Evolutionary conservation across 2,329 filamentous ascomycete genomes (phyloP).

Genomic region (Ascosphaera apis): DNA sequence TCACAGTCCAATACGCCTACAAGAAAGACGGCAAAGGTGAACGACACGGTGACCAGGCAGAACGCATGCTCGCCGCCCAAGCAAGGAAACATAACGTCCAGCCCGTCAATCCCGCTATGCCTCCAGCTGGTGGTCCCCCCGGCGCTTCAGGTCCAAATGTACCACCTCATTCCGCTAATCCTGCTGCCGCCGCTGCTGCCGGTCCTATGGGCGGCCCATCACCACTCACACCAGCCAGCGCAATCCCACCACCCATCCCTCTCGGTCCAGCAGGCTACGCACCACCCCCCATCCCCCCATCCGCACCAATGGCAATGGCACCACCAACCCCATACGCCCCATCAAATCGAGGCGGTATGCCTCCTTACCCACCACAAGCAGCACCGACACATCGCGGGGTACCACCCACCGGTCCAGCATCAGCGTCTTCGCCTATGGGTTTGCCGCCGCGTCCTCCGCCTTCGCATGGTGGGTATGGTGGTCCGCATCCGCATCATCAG

Average conservation of each 20-base stretch:
- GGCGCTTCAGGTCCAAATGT: too few species aligned
- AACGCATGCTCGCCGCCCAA: constrained; percentile 73
- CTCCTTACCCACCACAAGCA: constrained; percentile 22
- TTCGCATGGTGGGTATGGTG: constrained; percentile 43
- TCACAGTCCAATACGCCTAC: constrained; percentile 93
- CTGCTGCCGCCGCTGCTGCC: constrained; percentile 19
- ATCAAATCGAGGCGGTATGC: constrained; percentile 16
- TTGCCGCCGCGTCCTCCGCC: constrained; percentile 48
- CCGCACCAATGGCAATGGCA: constrained; percentile 21
- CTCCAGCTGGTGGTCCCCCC: constrained; percentile 1
- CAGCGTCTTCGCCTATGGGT: constrained; percentile 25
- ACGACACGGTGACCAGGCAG: constrained; percentile 80
- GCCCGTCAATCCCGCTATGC: too few species aligned
- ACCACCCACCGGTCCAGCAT: too few species aligned
- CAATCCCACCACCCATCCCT: constrained; percentile 3
- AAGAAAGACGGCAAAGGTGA: constrained; percentile 98
- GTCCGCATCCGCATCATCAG: constrained; percentile 24
- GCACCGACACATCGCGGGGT: too few species aligned
- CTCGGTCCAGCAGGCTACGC: constrained; percentile 10
- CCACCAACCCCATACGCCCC: constrained; percentile 25
- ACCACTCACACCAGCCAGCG: constrained; percentile 12
- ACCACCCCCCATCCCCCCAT: constrained; percentile 28
- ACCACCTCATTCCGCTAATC: too few species aligned
- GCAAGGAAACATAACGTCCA: constrained; percentile 87
- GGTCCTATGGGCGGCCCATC: constrained; percentile 21